A percentile compares a stretch with the other conserved stretches of the same genome.
Evolutionary conservation across 768 basidiomycete species (phyloP).

Genomic region (Imleria badia): DNA sequence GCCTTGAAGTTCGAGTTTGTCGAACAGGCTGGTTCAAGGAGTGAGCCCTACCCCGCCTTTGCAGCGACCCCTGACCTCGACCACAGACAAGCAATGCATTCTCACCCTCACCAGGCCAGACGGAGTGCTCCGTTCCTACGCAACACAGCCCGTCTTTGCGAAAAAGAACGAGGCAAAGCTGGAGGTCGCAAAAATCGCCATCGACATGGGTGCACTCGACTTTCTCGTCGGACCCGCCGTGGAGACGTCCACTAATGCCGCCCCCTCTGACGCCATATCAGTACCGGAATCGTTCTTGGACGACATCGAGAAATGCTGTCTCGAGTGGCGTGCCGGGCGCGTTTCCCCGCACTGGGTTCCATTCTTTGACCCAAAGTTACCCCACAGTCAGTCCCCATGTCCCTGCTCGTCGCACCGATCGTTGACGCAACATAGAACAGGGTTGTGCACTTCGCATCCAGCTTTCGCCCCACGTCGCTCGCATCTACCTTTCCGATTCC

Average conservation of each 20-base stretch:
- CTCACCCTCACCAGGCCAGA: conserved; percentile 59
- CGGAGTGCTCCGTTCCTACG: conserved; percentile 51
- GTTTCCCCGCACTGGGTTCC: conserved; percentile 55
- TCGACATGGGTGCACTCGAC: conserved; percentile 59
- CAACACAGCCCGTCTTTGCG: conserved; percentile 43
- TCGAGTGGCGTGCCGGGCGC: conserved; percentile 51
- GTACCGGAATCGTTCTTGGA: conserved; percentile 24
- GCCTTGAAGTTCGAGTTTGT: conserved; percentile 48
- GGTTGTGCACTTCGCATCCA: conserved; percentile 60
- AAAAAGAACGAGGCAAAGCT: conserved; percentile 54
- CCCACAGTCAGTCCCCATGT: conserved; percentile 38
- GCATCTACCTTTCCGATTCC: conserved; percentile 52
- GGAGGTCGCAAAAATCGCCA: conserved; percentile 51
- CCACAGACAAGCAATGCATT: conserved; percentile 57
- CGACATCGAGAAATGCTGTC: conserved; percentile 54
- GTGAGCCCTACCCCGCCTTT: conserved; percentile 26
- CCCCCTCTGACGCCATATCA: background rate
- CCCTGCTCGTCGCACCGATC: background rate
- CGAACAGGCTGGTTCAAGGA: conserved; percentile 37
- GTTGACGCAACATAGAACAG: conserved; percentile 34
- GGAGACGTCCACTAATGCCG: background rate
- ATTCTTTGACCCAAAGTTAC: conserved; percentile 46
- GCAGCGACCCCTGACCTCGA: conserved; percentile 1
- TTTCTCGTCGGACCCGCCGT: conserved; percentile 48
- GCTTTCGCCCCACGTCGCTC: conserved; percentile 48